phyloP scores from a whole-genome alignment of 2,329 filamentous ascomycete species.

The Boeremia lycopersici region DNA sequence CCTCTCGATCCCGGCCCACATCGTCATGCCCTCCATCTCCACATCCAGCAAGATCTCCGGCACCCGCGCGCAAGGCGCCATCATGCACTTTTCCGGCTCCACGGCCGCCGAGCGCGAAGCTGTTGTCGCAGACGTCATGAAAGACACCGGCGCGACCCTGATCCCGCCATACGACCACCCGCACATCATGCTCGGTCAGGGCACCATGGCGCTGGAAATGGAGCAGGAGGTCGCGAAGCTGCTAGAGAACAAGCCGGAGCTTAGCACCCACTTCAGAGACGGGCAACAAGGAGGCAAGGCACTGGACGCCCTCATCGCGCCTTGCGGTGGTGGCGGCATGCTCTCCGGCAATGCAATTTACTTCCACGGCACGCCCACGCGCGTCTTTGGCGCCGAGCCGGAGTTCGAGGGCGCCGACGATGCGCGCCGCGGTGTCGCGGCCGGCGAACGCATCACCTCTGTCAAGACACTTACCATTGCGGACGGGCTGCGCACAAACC shows the following conservation, averaged over 20 bases:
- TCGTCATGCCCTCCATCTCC: constrained; percentile 90
- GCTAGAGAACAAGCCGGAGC: constrained; percentile 41
- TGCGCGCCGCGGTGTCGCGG: constrained; percentile 70
- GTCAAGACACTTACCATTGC: constrained; percentile 84
- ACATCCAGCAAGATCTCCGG: constrained; percentile 86
- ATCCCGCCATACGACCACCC: constrained; percentile 93
- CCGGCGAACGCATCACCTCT: constrained; percentile 66
- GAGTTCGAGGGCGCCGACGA: constrained; percentile 84
- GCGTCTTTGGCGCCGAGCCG: constrained; percentile 88
- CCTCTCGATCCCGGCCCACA: constrained; percentile 76
- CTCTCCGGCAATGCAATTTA: constrained; percentile 82
- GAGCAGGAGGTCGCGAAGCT: constrained; percentile 71
- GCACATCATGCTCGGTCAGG: constrained; percentile 89
- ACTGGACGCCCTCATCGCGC: constrained; percentile 69
- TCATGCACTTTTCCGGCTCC: constrained; percentile 79
- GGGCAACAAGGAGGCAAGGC: constrained; percentile 17
- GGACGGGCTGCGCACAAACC: constrained; percentile 84
- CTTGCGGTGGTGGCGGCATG: constrained; percentile 88
- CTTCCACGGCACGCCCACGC: constrained; percentile 71
- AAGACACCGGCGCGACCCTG: constrained; percentile 74
- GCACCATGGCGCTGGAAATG: constrained; percentile 85
- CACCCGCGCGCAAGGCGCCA: constrained; percentile 77
- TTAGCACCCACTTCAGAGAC: constrained; percentile 16
- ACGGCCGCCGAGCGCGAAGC: constrained; percentile 83
- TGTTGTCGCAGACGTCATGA: constrained; percentile 70